Conservation (phyloP, 768 basidiomycete species). For the Phallus indusiatus region DNA sequence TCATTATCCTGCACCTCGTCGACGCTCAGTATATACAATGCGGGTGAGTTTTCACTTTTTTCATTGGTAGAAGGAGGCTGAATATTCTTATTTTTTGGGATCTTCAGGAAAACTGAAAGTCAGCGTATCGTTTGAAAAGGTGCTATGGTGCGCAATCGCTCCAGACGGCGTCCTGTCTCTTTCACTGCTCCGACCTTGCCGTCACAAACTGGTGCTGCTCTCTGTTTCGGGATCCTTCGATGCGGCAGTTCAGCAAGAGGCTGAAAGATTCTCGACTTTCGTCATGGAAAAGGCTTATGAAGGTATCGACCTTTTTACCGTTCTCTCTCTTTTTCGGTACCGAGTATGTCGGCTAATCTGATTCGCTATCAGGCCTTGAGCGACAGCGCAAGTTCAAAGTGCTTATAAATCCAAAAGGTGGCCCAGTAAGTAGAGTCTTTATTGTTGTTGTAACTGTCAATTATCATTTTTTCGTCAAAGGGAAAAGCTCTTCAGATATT, state of each 20-base stretch:
- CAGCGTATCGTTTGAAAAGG: conserved; percentile 35
- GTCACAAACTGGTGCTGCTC: conserved; percentile 27
- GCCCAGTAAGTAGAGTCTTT: conserved; percentile 41
- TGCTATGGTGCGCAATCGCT: conserved; percentile 42
- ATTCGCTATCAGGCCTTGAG: conserved; percentile 34
- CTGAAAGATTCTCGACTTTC: conserved; percentile 42
- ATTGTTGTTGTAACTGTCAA: neutral
- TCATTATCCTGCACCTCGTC: conserved; percentile 17
- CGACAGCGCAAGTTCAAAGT: conserved; percentile 51
- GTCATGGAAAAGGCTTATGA: conserved; percentile 54
- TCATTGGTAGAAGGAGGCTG: neutral
- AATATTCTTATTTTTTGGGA: neutral
- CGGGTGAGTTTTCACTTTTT: conserved; percentile 12
- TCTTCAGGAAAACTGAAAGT: conserved; percentile 9
- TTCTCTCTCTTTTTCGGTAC: neutral
- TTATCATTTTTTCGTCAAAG: conserved; percentile 26
- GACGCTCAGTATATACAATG: conserved; percentile 19
- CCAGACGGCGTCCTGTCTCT: conserved; percentile 32
- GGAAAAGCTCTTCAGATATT: conserved; percentile 52
- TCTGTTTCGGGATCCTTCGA: conserved; percentile 32
- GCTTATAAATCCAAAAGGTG: conserved; percentile 72
- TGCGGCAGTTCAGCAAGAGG: conserved; percentile 31
- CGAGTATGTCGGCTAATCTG: neutral
- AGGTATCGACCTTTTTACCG: conserved; percentile 31
- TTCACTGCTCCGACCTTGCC: conserved; percentile 37